Evolutionary conservation across 2,329 filamentous ascomycete species (phyloP), one percentile per base, ranked within the genome.

Genomic region (Stagonosporopsis rhizophila): DNA sequence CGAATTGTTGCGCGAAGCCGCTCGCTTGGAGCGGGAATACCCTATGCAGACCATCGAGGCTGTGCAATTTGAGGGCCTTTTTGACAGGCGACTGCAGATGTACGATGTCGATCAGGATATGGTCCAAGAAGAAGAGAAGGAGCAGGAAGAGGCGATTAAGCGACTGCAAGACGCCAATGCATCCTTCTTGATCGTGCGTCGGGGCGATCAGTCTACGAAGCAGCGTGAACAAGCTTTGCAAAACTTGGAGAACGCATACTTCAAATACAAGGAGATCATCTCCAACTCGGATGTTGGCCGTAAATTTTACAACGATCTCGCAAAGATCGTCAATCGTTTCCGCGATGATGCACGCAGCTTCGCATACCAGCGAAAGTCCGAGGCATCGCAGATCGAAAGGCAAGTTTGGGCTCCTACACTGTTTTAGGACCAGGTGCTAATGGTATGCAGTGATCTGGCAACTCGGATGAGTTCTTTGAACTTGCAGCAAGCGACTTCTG

Each of bases 301-400:
- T 49, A 97, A 95, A 74, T 99, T 99, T 73, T 99, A 98, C 80
- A 99, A 99, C 66, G 93, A 98, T 70, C 83, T 99, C 4, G 91
- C 90, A 42, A 91, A 89, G 76, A 92, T 98, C 60, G 90, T 96
- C 0, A 89, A 87, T 34, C 83, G 88, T 9, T 98, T 97, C 74
- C 83, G 92, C 17, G 94, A 97, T 64, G 90, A 91, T 32, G 88
- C 87, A 55, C 85, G 85, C 63, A 85, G 83, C 1, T 98, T 96
- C 82, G 89, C 90, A 0, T 89, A 92, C 25, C 86, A 92, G 70
- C 83, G 95, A 48, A 85, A 92, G 46, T 86, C 89, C 62, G 94
- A 98, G 67, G 92, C 92, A 0, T 85, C 88, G 62, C 85, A 87
- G 50, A 75, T 96, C 30, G 92, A 96, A 75, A 84, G 86, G 89